A percentile compares a stretch with the other conserved stretches of the same genome.
Evolutionary conservation across 345 rosid genomes (phyloP).

Genomic region (Microcos paniculata): DNA sequence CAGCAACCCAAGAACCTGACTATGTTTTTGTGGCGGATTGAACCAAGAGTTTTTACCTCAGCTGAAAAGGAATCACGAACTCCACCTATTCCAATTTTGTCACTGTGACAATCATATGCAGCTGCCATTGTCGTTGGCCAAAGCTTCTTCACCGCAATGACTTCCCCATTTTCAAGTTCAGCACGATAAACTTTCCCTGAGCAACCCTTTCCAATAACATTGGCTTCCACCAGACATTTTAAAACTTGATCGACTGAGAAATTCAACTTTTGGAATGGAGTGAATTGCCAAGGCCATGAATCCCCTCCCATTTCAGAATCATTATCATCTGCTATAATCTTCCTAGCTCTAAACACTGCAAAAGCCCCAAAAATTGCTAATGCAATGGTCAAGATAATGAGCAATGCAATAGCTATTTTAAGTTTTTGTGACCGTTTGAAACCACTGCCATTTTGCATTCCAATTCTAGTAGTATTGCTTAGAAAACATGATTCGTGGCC

Average conservation of each 20-base stretch:
- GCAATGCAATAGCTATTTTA: slow-evolving; percentile 53
- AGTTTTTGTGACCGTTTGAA: slow-evolving; percentile 41
- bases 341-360: slow-evolving; percentile 48
- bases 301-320: slow-evolving; percentile 54
- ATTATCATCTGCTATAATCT: slow-evolving; percentile 40
- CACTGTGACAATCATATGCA: slow-evolving; percentile 33
- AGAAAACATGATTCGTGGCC: slow-evolving; percentile 61
- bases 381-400: slow-evolving; percentile 41
- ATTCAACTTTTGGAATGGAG: slow-evolving; percentile 74
- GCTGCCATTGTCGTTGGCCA: slow-evolving; percentile 52
- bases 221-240: slow-evolving; percentile 65
- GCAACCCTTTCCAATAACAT: slow-evolving; percentile 83
- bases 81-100: slow-evolving; percentile 48
- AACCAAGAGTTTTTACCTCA: slow-evolving; percentile 84
- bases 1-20: slow-evolving; percentile 86
- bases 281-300: slow-evolving; percentile 73
- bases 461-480: slow-evolving; percentile 31
- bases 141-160: slow-evolving; percentile 85
- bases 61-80: slow-evolving; percentile 86
- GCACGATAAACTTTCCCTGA: slow-evolving; percentile 86
- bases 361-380: slow-evolving; percentile 54
- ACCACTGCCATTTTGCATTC: slow-evolving; percentile 11
- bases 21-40: slow-evolving; percentile 86
- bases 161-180: slow-evolving; percentile 58
- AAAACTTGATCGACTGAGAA: slow-evolving; percentile 68